Evolutionary conservation across 1,284 basidiomycete species (phyloP).

Genomic region (Papiliotrema flavescens): DNA sequence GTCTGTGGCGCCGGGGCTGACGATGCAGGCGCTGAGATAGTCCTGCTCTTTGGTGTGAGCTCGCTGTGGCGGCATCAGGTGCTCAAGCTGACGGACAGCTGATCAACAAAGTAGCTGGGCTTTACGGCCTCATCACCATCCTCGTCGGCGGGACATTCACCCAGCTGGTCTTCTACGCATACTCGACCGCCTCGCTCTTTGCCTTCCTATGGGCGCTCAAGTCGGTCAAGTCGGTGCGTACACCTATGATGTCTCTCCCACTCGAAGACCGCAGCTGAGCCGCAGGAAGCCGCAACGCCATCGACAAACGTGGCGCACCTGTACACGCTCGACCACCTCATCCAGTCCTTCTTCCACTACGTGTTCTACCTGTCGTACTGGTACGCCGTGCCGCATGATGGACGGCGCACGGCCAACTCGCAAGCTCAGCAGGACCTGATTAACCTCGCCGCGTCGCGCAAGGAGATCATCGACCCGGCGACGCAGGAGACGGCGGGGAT

Average conservation of each 20-base stretch:
- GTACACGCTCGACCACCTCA: conserved; percentile 85
- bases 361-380: conserved; percentile 89
- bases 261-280: conserved; percentile 1
- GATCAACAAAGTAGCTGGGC: conserved; percentile 96
- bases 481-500: conserved; percentile 52
- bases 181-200: conserved; percentile 78
- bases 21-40: conserved; percentile 62
- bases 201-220: conserved; percentile 84
- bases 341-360: conserved; percentile 88
- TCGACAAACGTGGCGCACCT: conserved; percentile 87
- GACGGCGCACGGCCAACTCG: conserved; percentile 71
- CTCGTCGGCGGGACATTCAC: conserved; percentile 83
- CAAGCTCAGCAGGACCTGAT: conserved; percentile 80
- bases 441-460: conserved; percentile 43
- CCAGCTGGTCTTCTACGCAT: conserved; percentile 88
- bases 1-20: background rate
- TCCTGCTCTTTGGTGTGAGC: conserved; percentile 78
- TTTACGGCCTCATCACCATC: conserved; percentile 91
- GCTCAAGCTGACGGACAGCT: conserved; percentile 54
- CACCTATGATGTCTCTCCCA: background rate
- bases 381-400: conserved; percentile 86
- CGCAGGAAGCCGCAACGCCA: conserved; percentile 77
- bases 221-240: conserved; percentile 73
- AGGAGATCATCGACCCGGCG: conserved; percentile 39
- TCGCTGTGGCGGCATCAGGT: background rate